phyloP scores from a whole-genome alignment of 129 eudicot species.

The Chrysanthemum makinoi region DNA sequence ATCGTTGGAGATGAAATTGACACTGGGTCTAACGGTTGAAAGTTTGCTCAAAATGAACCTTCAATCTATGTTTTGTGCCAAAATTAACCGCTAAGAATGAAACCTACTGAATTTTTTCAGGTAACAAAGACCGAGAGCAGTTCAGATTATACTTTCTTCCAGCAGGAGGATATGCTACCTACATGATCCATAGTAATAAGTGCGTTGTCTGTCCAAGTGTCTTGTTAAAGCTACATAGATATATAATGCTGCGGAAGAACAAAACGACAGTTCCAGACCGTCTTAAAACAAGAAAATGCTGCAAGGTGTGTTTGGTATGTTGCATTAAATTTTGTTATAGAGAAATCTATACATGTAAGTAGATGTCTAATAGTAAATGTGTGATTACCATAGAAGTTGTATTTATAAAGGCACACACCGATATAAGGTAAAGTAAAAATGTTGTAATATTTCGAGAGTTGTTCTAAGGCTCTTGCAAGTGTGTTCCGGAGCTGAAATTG shows the following conservation, averaged over 20 bases:
- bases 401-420: slow-evolving; percentile 27
- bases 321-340: slow-evolving; percentile 29
- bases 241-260: not conserved
- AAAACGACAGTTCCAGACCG: slow-evolving; percentile 10
- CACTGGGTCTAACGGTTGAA: no score
- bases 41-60: not conserved
- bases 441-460: slow-evolving; percentile 1
- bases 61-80: not conserved
- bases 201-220: slow-evolving; percentile 21
- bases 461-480: slow-evolving; percentile 15
- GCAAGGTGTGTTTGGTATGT: slow-evolving; percentile 20
- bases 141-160: slow-evolving; percentile 75
- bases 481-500: not conserved
- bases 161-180: slow-evolving; percentile 51
- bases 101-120: slow-evolving; percentile 32
- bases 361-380: slow-evolving; percentile 28
- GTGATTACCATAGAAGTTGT: slow-evolving; percentile 34
- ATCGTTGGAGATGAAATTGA: no score
- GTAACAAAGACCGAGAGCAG: slow-evolving; percentile 67
- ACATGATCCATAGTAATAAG: slow-evolving; percentile 18
- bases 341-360: slow-evolving; percentile 29
- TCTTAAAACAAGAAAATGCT: slow-evolving; percentile 20
- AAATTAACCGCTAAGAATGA: not conserved
- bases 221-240: slow-evolving; percentile 19
- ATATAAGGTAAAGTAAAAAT: slow-evolving; percentile 28